Base-by-base conservation (phyloP, 306 rosid species). In the Casuarina glauca region DNA sequence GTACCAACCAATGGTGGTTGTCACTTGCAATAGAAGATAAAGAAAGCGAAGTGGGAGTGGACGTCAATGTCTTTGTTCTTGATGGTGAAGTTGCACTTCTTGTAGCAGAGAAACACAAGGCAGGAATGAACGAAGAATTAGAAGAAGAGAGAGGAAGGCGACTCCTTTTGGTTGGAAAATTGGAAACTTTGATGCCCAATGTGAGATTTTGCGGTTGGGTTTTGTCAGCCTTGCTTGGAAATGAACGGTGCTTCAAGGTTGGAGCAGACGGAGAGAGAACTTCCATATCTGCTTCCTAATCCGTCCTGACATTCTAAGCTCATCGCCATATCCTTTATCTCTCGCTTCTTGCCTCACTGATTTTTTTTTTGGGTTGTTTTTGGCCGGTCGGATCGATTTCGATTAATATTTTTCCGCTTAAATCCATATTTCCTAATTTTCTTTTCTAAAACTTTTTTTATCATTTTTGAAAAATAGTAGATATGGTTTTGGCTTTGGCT, bases 1-100 rank as follows among this genome's bases (percentile, higher is more conserved):
- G 83, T 49, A 91, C 95, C 83, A 85, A 81, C 97, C 97, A 93
- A 11, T 86, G 91, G 84, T 86, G 87, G 82, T 86, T 88, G 51
- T 82, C 82, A 62, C 76, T 45, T 69, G 81, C 10, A 69, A 55
- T 36, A 12, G 91, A 61, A 88, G 80, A 82, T 64, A 69, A 66
- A 77, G 81, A 73, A 78, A 78, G 71, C 85, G 70, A 72, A 60
- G 3, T 66, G 9, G 85, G 83, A 81, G 81, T 26, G 32, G 32
- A 86, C 78, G 81, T 26, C 16, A 41, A 5, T 43, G 88, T 15
- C 0, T 69, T 50, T 53, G 87, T 57, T 41, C 83, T 12, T 76
- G 85, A 72, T 42, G 88, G n/a, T 64, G 84, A 73, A 78, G 87
- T 69, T 76, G 78, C 85, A 44, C 78, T 61, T 53, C 85, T 51